Evolutionary conservation across 73 alveolate genomes (phyloP).

Genomic region (Symbiodinium natans): DNA sequence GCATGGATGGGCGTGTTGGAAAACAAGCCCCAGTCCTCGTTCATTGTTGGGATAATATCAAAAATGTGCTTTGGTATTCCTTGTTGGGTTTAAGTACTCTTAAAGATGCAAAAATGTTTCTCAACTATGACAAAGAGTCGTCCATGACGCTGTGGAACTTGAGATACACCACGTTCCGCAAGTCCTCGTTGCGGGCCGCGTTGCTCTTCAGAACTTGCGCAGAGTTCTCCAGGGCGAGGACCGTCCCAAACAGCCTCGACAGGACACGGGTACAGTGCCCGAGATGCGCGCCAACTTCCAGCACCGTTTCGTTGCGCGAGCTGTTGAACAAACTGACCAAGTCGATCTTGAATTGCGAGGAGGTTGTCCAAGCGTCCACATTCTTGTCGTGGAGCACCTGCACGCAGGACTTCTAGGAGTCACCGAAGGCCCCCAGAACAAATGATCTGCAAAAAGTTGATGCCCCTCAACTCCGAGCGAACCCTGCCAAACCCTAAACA

Average conservation of each 20-base stretch:
- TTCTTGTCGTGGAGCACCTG: conserved; percentile 85
- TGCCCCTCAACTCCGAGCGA: too few species aligned
- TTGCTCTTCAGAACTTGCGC: conserved; percentile 65
- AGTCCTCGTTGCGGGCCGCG: conserved; percentile 58
- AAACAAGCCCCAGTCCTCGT: conserved; percentile 34
- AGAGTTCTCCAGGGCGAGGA: conserved; percentile 78
- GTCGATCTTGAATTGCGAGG: conserved; percentile 43
- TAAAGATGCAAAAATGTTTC: too few species aligned
- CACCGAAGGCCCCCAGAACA: too few species aligned
- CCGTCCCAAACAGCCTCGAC: conserved; percentile 36
- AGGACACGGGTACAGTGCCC: conserved; percentile 57
- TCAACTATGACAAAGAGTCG: too few species aligned
- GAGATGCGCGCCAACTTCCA: conserved; percentile 90
- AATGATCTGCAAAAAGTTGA: too few species aligned
- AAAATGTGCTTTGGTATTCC: too few species aligned
- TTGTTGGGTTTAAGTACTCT: too few species aligned
- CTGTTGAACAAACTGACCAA: not conserved
- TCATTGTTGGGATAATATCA: too few species aligned
- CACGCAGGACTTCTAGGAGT: too few species aligned
- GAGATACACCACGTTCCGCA: conserved; percentile 31
- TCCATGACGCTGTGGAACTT: conserved; percentile 87
- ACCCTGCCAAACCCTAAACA: too few species aligned
- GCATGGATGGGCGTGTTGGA: conserved; percentile 25
- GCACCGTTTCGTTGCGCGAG: not conserved
- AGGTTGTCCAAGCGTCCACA: conserved; percentile 79